Conservation (phyloP, 2,329 filamentous ascomycete species). For the Sarocladium strictum region DNA sequence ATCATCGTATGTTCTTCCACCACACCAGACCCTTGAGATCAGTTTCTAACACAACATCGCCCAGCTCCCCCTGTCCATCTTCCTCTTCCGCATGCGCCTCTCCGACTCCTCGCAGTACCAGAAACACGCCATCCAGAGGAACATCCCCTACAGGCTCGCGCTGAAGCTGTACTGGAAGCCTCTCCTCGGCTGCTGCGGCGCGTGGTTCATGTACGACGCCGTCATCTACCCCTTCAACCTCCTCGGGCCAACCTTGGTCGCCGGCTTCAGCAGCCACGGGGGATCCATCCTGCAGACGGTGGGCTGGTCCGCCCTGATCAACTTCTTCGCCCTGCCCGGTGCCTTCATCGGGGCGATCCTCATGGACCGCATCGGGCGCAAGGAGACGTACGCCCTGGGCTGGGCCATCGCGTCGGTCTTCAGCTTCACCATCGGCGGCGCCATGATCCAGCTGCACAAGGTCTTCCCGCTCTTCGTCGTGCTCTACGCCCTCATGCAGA, state of each 20-base stretch:
- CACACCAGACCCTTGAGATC: background rate
- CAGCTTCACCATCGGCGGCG: constrained; percentile 44
- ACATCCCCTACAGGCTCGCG: constrained; percentile 18
- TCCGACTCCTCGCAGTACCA: constrained; percentile 39
- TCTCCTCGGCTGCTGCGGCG: background rate
- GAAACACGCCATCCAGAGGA: constrained; percentile 20
- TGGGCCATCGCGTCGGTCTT: constrained; percentile 38
- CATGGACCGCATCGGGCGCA: constrained; percentile 41
- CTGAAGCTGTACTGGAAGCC: constrained; percentile 10
- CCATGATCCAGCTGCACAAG: constrained; percentile 35
- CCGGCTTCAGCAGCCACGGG: constrained; percentile 15
- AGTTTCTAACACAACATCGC: background rate
- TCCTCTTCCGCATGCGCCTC: constrained; percentile 48
- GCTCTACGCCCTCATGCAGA: constrained; percentile 43
- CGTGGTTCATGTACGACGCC: constrained; percentile 3
- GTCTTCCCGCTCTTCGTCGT: constrained; percentile 45
- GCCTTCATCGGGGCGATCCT: constrained; percentile 24
- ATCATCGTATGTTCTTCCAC: constrained; percentile 12
- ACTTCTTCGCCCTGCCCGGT: constrained; percentile 19
- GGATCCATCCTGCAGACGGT: constrained; percentile 16
- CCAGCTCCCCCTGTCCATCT: constrained; percentile 38
- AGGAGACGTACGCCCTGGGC: constrained; percentile 44
- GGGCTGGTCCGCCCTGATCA: constrained; percentile 21
- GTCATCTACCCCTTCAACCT: constrained; percentile 12
- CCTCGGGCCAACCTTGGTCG: constrained; percentile 16